phyloP scores from a whole-genome alignment of 83 land plant species.

The Isoetes engelmannii region DNA sequence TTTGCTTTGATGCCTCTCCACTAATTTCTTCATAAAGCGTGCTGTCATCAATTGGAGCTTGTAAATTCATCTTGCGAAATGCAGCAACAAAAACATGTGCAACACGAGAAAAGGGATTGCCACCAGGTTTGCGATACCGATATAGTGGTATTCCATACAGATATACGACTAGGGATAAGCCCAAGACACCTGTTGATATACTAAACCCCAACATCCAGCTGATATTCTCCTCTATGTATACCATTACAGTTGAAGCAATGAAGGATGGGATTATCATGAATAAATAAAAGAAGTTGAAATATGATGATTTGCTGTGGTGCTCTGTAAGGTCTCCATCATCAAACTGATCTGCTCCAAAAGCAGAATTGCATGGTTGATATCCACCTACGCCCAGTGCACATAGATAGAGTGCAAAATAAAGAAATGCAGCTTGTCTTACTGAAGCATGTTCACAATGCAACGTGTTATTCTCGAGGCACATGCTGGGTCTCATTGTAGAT shows the following conservation, averaged over 20 bases:
- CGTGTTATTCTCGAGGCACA: too few species aligned
- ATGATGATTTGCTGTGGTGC: conserved; percentile 28
- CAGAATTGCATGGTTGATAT: conserved; percentile 46
- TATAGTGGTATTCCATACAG: conserved; percentile 35
- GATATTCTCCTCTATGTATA: conserved; percentile 41
- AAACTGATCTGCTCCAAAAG: conserved; percentile 61
- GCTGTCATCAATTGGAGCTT: background rate
- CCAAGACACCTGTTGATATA: conserved; percentile 30
- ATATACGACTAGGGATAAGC: conserved; percentile 26
- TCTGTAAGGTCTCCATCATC: conserved; percentile 42
- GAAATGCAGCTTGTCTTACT: background rate
- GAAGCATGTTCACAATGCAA: background rate
- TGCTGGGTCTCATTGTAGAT: too few species aligned
- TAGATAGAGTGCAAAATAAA: conserved; percentile 11
- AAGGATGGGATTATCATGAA: conserved; percentile 45
- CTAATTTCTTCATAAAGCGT: background rate
- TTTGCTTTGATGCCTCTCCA: conserved; percentile 15
- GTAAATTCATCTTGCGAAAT: background rate
- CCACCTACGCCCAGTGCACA: conserved; percentile 51
- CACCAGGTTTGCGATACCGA: conserved; percentile 38
- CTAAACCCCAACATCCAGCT: conserved; percentile 44
- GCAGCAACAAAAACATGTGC: background rate
- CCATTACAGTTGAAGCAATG: conserved; percentile 44
- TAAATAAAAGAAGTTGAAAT: conserved; percentile 55
- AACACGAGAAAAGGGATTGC: conserved; percentile 18